phyloP scores from a whole-genome alignment of 805 yeast genomes.

The Lachancea sp. region DNA sequence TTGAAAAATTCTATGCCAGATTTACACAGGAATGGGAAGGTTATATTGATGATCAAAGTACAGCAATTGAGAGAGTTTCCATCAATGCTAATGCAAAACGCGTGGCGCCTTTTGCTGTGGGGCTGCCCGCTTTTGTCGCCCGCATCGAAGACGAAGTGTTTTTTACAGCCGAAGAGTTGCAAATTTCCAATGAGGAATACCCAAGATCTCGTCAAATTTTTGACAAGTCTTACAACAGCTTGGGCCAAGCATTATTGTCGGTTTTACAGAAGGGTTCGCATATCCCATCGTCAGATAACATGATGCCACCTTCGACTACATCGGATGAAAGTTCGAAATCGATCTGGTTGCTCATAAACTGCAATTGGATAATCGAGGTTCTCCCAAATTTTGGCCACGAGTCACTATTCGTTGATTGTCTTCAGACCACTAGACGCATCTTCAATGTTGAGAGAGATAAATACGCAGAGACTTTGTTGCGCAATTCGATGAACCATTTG shows the following conservation, averaged over 20 bases:
- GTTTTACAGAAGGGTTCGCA: slow-evolving; percentile 20
- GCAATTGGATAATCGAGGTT: slow-evolving; percentile 44
- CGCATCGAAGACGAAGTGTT: slow-evolving; percentile 30
- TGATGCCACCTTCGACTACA: not conserved
- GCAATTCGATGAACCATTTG: slow-evolving; percentile 59
- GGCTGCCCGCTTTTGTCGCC: slow-evolving; percentile 42
- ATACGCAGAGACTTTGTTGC: slow-evolving; percentile 44
- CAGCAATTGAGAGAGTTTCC: slow-evolving; percentile 35
- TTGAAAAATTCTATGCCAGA: slow-evolving; percentile 47
- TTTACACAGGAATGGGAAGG: slow-evolving; percentile 52
- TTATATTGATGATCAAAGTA: slow-evolving; percentile 49
- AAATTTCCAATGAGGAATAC: not conserved
- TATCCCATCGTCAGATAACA: not conserved
- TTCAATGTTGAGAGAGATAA: slow-evolving; percentile 32
- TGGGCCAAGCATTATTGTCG: slow-evolving; percentile 28
- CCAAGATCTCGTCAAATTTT: slow-evolving; percentile 23
- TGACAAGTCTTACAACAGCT: slow-evolving; percentile 20
- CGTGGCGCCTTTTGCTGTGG: slow-evolving; percentile 40
- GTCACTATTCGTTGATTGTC: slow-evolving; percentile 16
- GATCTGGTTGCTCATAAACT: slow-evolving; percentile 47
- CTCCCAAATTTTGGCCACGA: slow-evolving; percentile 23
- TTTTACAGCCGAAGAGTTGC: not conserved
- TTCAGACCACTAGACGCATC: slow-evolving; percentile 22
- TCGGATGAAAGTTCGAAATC: slow-evolving; percentile 31
- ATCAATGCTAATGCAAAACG: slow-evolving; percentile 32